Evolutionary conservation across 306 rosid genomes (phyloP).

Genomic region (Quercus robur): DNA sequence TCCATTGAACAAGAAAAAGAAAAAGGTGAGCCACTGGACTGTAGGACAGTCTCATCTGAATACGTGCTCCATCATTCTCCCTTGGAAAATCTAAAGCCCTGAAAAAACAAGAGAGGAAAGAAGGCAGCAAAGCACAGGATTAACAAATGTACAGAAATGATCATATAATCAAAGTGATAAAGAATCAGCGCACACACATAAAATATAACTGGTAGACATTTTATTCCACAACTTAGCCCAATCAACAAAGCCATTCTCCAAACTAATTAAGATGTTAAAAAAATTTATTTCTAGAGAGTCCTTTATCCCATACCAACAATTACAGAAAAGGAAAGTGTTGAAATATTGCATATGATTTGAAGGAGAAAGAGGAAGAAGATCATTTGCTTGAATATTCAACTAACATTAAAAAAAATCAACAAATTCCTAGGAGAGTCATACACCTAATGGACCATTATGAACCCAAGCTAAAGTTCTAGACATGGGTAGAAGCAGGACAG

Average conservation of each 20-base stretch:
- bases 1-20: conserved; percentile 87
- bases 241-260: not conserved
- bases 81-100: conserved; percentile 82
- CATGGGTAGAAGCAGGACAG: not conserved
- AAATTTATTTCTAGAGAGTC: not conserved
- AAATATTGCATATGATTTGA: not conserved
- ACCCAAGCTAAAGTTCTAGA: not conserved
- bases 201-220: not conserved
- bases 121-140: conserved; percentile 6
- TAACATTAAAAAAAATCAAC: not conserved
- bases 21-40: conserved; percentile 65
- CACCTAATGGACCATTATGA: not conserved
- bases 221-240: not conserved
- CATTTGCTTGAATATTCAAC: not conserved
- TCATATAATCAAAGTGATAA: not conserved
- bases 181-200: not conserved
- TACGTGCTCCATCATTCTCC: conserved; percentile 78
- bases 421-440: not conserved
- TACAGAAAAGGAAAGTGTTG: not conserved
- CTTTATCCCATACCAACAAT: not conserved
- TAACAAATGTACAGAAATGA: conserved; percentile 6
- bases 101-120: conserved; percentile 1
- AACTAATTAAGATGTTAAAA: not conserved
- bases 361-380: not conserved
- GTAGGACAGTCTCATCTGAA: conserved; percentile 87